phyloP scores from a whole-genome alignment of 306 rosid genomes.

The Lathyrus aphaca region DNA sequence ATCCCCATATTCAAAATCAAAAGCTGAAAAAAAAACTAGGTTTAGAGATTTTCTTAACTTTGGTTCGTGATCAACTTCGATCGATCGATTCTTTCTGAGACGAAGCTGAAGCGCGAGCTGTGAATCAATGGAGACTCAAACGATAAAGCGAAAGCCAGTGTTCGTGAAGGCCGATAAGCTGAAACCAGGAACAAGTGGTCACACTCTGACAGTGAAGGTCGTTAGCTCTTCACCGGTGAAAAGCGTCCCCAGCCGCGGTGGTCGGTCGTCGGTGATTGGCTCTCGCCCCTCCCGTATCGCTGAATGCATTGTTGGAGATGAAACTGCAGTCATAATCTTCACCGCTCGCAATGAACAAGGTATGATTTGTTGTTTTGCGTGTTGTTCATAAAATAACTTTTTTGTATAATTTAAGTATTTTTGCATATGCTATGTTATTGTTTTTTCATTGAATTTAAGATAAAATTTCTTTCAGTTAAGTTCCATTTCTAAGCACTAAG shows the following conservation, averaged over 20 bases:
- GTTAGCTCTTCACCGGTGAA: slow-evolving; percentile 58
- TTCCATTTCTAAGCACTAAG: background rate
- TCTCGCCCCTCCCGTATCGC: slow-evolving; percentile 69
- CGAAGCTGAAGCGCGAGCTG: background rate
- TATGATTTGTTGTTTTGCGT: slow-evolving; percentile 20
- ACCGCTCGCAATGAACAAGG: slow-evolving; percentile 96
- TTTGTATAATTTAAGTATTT: slow-evolving; percentile 3
- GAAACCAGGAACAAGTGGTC: slow-evolving; percentile 81
- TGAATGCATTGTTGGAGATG: slow-evolving; percentile 81
- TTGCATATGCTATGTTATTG: background rate
- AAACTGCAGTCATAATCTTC: slow-evolving; percentile 72
- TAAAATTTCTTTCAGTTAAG: background rate
- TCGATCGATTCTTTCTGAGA: slow-evolving; percentile 3
- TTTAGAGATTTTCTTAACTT: slow-evolving; percentile 42
- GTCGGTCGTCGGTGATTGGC: slow-evolving; percentile 55
- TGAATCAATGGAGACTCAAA: slow-evolving; percentile 56
- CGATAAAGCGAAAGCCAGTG: slow-evolving; percentile 81
- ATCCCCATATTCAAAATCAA: slow-evolving; percentile 44
- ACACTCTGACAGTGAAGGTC: slow-evolving; percentile 83
- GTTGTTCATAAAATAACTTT: too few species aligned
- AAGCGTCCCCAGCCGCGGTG: slow-evolving; percentile 41
- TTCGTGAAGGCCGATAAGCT: slow-evolving; percentile 77
- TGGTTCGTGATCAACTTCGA: background rate
- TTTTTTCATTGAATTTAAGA: too few species aligned
- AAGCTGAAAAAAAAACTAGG: slow-evolving; percentile 18